Evolutionary conservation across 805 yeast species (phyloP), one percentile per base, ranked within the genome.

Genomic region (Ogataea ganodermae): DNA sequence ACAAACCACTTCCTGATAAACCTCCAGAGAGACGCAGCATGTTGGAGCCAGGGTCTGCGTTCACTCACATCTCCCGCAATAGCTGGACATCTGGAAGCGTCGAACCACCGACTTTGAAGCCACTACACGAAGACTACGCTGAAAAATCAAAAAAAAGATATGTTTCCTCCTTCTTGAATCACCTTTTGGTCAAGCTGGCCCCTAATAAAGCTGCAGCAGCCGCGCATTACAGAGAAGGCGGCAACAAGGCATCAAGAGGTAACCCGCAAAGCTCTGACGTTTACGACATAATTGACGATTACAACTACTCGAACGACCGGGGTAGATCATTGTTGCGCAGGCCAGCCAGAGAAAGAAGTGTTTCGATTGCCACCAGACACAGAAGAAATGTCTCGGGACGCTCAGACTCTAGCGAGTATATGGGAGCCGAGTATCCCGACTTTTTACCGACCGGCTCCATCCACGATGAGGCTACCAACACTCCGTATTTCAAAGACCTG

Each of bases 281-380:
- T 12, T 54, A 54, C 27, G 58, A 54, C 36, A 54, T 54, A 17
- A 49, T 54, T 23, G 58, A 54, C 47, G 55, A 51, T 31, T 54
- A 54, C 37, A 52, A 49, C 38, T 52, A 54, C 35, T 30, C 54
- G 7, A 21, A 38, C 17, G 55, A 51, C 24, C 48, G 55, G 8
- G 55, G 54, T 8, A 27, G 54, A 21, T 42, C 54, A 14, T 18
- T 47, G 17, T 18, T 24, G 23, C 44, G 50, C 23, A 38, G 35
- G 27, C 44, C 51, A 1, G 53, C 52, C 7, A 21, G 45, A 17
- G 48, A 45, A 24, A 31, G 53, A n/a, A 49, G 52, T 45, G 32
- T 22, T 13, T 52, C 53, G 13, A 37, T 36, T 2, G 30, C 17
- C n/a, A 38, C 21, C n/a, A 45, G 48, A 13, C 33, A 20, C 12